Conservation (phyloP, 2,329 filamentous ascomycete genomes). For the Lasiodiplodia gonubiensis region DNA sequence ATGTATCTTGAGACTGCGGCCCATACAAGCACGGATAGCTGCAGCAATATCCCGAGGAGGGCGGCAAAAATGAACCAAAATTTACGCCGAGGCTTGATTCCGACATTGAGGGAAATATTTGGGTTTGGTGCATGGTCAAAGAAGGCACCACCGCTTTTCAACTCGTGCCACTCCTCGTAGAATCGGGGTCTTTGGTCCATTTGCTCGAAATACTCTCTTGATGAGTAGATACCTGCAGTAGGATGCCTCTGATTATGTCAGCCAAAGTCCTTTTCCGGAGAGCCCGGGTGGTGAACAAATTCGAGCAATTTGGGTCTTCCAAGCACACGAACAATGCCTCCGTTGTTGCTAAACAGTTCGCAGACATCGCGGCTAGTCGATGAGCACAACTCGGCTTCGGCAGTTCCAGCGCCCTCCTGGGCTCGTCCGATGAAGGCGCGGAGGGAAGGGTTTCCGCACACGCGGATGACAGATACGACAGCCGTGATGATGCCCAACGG, state of each 20-base stretch:
- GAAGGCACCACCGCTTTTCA: too few species aligned
- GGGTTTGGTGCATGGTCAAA: constrained; percentile 30
- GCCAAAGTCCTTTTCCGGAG: constrained; percentile 32
- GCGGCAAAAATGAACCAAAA: constrained; percentile 31
- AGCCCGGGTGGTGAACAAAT: constrained; percentile 27
- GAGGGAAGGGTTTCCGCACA: constrained; percentile 39
- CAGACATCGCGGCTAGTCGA: constrained; percentile 43
- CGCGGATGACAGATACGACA: constrained; percentile 40
- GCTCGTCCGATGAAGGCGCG: constrained; percentile 50
- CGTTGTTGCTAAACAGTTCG: constrained; percentile 30
- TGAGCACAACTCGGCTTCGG: constrained; percentile 50
- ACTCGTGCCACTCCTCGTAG: background rate
- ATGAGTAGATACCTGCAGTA: constrained; percentile 3
- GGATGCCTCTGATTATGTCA: constrained; percentile 39
- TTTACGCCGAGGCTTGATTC: constrained; percentile 29
- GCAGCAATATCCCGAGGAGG: constrained; percentile 24
- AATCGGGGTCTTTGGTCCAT: background rate
- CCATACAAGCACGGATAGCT: constrained; percentile 27
- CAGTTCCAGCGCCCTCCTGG: constrained; percentile 42
- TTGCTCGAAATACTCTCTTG: too few species aligned
- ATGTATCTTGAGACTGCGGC: constrained; percentile 30
- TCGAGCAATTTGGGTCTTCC: constrained; percentile 35
- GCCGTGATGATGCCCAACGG: constrained; percentile 50
- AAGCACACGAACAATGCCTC: constrained; percentile 30
- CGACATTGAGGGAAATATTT: constrained; percentile 36